These are phyloP conservation scores for Backusella morwellensis DNA, from an alignment of 192 early-diverging fungal species.

Conservation along the genomic window DNA sequence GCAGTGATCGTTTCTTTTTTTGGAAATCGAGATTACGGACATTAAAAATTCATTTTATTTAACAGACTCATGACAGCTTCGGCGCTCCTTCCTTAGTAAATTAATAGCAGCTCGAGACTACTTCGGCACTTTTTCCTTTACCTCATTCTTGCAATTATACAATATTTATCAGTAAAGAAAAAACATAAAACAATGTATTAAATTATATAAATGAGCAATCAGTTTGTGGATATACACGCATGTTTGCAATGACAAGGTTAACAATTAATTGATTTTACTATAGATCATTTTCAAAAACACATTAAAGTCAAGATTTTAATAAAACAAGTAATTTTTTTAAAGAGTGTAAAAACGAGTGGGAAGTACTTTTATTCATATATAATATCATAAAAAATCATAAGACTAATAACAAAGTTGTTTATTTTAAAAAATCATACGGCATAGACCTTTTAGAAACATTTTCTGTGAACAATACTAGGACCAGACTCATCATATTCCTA, in stretches of 20 bases:
- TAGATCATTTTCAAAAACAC: neutral
- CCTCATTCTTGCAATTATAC: neutral
- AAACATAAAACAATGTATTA: neutral
- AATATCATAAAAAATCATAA: neutral
- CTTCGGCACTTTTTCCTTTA: neutral
- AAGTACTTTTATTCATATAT: neutral
- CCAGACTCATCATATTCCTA: conserved; percentile 5
- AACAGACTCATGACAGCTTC: neutral
- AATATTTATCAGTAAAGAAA: neutral
- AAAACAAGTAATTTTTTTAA: neutral
- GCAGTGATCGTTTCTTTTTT: neutral
- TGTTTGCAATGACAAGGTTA: neutral
- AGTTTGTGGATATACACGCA: neutral
- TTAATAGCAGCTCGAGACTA: neutral
- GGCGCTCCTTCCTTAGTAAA: neutral
- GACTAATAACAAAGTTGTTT: neutral
- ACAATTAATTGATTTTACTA: neutral
- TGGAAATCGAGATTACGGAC: neutral
- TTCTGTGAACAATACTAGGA: neutral
- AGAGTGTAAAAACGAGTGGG: neutral
- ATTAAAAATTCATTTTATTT: neutral
- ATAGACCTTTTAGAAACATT: neutral
- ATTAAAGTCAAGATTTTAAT: neutral
- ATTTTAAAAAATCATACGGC: neutral
- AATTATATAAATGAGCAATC: neutral